A percentile compares a stretch with the other conserved stretches of the same genome.
These are phyloP conservation scores for Globisporangium takayamanum DNA, from an alignment of 352 stramenopile species.

Conservation along the genomic window DNA sequence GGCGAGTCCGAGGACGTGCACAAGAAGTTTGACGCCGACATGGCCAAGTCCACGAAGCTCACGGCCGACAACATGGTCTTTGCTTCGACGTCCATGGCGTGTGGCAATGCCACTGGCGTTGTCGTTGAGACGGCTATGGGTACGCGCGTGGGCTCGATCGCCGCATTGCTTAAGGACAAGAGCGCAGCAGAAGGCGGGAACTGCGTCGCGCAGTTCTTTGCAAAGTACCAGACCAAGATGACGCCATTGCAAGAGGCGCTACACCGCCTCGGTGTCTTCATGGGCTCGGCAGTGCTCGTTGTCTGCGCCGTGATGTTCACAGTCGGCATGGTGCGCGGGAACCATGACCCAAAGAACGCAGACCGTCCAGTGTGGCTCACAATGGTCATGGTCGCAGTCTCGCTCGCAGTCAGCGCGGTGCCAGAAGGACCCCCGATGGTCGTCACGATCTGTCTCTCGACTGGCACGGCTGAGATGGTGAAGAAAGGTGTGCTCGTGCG, in stretches of 20 bases:
- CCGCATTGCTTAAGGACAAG: slow-evolving; percentile 25
- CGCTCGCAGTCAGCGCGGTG: slow-evolving; percentile 40
- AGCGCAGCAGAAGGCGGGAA: slow-evolving; percentile 11
- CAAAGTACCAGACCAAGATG: slow-evolving; percentile 30
- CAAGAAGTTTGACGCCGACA: slow-evolving; percentile 20
- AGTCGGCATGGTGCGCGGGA: slow-evolving; percentile 58
- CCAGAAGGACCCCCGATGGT: slow-evolving; percentile 35
- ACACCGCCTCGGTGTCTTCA: slow-evolving; percentile 90
- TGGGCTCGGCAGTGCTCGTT: slow-evolving; percentile 78
- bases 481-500: slow-evolving; percentile 47
- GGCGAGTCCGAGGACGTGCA: slow-evolving; percentile 56
- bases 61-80: slow-evolving; percentile 86
- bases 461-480: slow-evolving; percentile 29
- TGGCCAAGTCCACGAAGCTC: slow-evolving; percentile 23
- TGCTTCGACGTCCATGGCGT: slow-evolving; percentile 63
- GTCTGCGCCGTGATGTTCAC: slow-evolving; percentile 80
- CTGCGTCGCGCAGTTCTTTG: slow-evolving; percentile 14
- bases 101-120: slow-evolving; percentile 31
- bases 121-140: slow-evolving; percentile 37
- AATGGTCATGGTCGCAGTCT: slow-evolving; percentile 89
- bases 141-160: slow-evolving; percentile 40
- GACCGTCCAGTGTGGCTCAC: slow-evolving; percentile 78
- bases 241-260: slow-evolving; percentile 89
- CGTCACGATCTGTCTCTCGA: slow-evolving; percentile 36
- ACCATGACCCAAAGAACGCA: slow-evolving; percentile 43